Evolutionary conservation across 1,284 basidiomycete species (phyloP).

Genomic region (Sanghuangporus baumii): DNA sequence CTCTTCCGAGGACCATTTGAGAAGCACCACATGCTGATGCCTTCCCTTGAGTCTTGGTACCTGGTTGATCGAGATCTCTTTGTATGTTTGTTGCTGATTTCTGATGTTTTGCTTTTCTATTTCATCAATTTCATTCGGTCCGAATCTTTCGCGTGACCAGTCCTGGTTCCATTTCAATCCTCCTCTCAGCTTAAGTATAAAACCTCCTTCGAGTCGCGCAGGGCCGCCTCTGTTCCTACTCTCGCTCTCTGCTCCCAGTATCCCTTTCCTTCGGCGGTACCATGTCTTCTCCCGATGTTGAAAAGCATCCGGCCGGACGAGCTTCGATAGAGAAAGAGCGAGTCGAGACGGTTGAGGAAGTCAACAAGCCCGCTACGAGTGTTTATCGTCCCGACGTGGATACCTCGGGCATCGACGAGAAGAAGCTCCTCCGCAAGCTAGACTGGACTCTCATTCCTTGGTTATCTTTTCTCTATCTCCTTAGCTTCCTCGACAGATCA

Average conservation of each 20-base stretch:
- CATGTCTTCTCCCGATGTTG: slow-evolving; percentile 6
- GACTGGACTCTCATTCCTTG: slow-evolving; percentile 62
- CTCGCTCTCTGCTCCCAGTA: background rate
- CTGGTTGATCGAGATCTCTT: no score
- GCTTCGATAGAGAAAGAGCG: slow-evolving; percentile 25
- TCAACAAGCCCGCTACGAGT: slow-evolving; percentile 17
- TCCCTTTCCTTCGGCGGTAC: background rate
- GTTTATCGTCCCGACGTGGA: slow-evolving; percentile 45
- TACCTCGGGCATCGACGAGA: slow-evolving; percentile 52
- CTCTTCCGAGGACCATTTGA: no score
- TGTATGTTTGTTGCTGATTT: no score
- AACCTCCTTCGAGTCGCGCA: background rate
- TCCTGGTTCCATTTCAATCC: no score
- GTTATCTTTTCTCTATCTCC: slow-evolving; percentile 67
- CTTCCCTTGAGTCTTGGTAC: no score
- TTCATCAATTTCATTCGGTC: no score
- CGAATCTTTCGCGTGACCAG: no score
- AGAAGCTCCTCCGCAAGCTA: slow-evolving; percentile 58
- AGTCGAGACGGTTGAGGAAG: slow-evolving; percentile 20
- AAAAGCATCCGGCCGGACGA: slow-evolving; percentile 8
- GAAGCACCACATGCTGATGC: no score
- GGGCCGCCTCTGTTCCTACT: background rate
- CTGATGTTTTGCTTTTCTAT: no score
- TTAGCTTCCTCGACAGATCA: slow-evolving; percentile 73
- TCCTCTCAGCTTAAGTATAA: background rate